Percentiles rank a stretch among this genome's conserved stretches.
phyloP scores from a whole-genome alignment of 768 basidiomycete species.

The Tubosaeta sp. region DNA sequence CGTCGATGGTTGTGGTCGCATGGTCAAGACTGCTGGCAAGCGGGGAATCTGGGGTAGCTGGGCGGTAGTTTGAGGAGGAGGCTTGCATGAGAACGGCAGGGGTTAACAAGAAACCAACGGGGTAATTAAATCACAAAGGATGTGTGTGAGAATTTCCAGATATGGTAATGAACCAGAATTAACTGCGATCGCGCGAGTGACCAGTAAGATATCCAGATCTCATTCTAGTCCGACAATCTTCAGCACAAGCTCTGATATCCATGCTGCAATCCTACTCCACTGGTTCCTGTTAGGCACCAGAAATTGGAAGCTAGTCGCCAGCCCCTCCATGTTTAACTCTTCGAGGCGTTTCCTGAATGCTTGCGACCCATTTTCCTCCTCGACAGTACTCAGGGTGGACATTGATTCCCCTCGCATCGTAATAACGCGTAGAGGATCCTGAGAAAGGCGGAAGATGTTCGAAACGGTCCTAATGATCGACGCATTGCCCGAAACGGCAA shows the following conservation, averaged over 20 bases:
- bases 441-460: slow-evolving; percentile 68
- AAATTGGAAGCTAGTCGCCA: slow-evolving; percentile 72
- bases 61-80: slow-evolving; percentile 27
- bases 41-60: slow-evolving; percentile 49
- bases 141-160: slow-evolving; percentile 18
- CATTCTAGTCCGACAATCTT: slow-evolving; percentile 43
- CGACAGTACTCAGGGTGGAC: slow-evolving; percentile 61
- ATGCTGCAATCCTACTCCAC: slow-evolving; percentile 64
- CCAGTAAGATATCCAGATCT: not conserved
- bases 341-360: slow-evolving; percentile 57
- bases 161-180: slow-evolving; percentile 5
- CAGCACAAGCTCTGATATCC: slow-evolving; percentile 63
- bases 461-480: slow-evolving; percentile 67
- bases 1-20: slow-evolving; percentile 66
- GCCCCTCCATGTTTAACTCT: slow-evolving; percentile 67
- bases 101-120: not conserved
- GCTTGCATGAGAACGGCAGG: slow-evolving; percentile 21
- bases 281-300: slow-evolving; percentile 50
- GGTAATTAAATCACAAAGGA: slow-evolving; percentile 1
- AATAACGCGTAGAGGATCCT: slow-evolving; percentile 46
- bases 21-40: slow-evolving; percentile 47
- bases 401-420: slow-evolving; percentile 48
- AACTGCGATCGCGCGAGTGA: not conserved
- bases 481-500: slow-evolving; percentile 68
- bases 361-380: slow-evolving; percentile 43